Percentiles rank a stretch among this genome's conserved stretches.
Conservation (phyloP, 2,329 filamentous ascomycete species). For the Cercospora berteroae region DNA sequence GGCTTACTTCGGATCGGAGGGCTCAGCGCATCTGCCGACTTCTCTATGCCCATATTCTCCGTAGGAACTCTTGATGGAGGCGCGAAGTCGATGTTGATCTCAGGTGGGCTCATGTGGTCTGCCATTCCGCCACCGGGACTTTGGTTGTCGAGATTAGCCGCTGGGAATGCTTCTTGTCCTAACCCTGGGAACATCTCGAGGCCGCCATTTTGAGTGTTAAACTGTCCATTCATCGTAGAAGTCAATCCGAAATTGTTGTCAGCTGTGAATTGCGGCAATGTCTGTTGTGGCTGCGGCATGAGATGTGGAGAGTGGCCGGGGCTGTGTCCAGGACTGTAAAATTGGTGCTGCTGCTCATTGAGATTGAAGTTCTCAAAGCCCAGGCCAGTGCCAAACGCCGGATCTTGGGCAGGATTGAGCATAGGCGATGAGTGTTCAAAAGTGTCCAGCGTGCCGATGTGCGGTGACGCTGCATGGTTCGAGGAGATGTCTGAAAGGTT, state of each 20-base stretch:
- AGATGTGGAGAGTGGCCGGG: constrained; percentile 64
- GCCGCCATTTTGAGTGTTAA: constrained; percentile 44
- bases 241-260: constrained; percentile 48
- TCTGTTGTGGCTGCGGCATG: constrained; percentile 64
- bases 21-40: constrained; percentile 73
- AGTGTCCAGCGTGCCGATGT: constrained; percentile 70
- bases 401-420: constrained; percentile 69
- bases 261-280: constrained; percentile 50
- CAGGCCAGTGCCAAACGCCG: constrained; percentile 74
- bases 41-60: constrained; percentile 48
- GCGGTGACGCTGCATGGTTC: constrained; percentile 72
- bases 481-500: constrained; percentile 78
- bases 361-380: constrained; percentile 78
- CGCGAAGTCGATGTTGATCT: constrained; percentile 91
- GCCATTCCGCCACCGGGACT: constrained; percentile 60
- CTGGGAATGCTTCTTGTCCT: constrained; percentile 50
- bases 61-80: constrained; percentile 58
- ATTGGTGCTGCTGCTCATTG: constrained; percentile 54
- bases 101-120: constrained; percentile 81
- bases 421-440: constrained; percentile 85
- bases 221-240: constrained; percentile 49
- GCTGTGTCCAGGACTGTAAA: constrained; percentile 43
- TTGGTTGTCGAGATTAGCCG: constrained; percentile 47
- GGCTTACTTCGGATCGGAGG: constrained; percentile 67
- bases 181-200: constrained; percentile 53